A percentile compares a stretch with the other conserved stretches of the same genome.
Evolutionary conservation across 2,329 filamentous ascomycete genomes (phyloP).

Genomic region (Fusarium sp.): DNA sequence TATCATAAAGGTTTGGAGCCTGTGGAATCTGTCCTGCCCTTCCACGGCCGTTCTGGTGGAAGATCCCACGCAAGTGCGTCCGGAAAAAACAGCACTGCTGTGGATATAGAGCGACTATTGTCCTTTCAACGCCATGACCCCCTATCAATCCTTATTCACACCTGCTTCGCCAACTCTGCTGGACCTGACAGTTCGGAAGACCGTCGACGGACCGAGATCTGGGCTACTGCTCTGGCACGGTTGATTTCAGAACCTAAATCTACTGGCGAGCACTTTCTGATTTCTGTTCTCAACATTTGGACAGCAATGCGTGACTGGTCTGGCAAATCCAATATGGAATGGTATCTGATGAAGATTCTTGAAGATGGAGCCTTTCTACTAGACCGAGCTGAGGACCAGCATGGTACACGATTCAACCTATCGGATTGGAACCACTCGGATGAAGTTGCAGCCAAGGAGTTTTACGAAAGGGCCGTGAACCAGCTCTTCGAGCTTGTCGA

Average conservation of each 20-base stretch:
- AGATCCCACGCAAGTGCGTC: conserved; percentile 59
- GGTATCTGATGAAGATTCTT: conserved; percentile 93
- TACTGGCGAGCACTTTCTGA: conserved; percentile 82
- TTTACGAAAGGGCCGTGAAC: conserved; percentile 84
- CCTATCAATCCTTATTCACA: conserved; percentile 85
- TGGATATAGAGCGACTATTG: conserved; percentile 82
- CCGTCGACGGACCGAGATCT: conserved; percentile 80
- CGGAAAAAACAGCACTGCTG: conserved; percentile 59
- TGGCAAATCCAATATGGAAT: conserved; percentile 87
- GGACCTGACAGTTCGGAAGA: conserved; percentile 86
- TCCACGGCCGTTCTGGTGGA: conserved; percentile 65
- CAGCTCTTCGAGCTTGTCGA: conserved; percentile 88
- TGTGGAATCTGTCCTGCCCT: conserved; percentile 83
- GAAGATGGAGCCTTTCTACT: conserved; percentile 92
- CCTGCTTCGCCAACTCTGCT: conserved; percentile 87
- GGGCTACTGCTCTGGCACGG: conserved; percentile 87
- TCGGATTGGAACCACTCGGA: conserved; percentile 81
- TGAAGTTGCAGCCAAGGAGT: conserved; percentile 84
- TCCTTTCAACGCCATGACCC: conserved; percentile 92
- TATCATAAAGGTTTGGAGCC: conserved; percentile 83
- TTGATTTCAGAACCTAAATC: conserved; percentile 82
- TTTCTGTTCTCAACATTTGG: conserved; percentile 88
- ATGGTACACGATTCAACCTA: conserved; percentile 76
- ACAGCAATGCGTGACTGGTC: conserved; percentile 89
- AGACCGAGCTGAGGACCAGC: conserved; percentile 83